These are phyloP conservation scores for Smithsoniella earleae DNA, from an alignment of 163 green algal genomes.

Conservation along the genomic window DNA sequence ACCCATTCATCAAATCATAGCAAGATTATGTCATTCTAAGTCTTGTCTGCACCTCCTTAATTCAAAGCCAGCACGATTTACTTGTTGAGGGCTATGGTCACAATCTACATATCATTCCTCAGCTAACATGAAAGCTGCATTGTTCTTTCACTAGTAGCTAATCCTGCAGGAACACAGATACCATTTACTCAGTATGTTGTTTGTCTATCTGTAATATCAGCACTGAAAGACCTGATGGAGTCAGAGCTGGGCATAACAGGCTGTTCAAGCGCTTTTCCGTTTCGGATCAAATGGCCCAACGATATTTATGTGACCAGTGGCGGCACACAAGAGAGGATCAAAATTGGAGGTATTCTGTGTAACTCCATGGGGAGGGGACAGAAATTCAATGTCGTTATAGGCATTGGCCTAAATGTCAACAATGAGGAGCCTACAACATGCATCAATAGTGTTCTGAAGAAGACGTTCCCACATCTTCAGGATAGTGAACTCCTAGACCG, in stretches of 20 bases:
- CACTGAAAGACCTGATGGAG: slow-evolving; percentile 42
- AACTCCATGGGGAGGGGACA: slow-evolving; percentile 56
- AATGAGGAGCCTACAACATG: slow-evolving; percentile 86
- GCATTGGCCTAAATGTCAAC: slow-evolving; percentile 81
- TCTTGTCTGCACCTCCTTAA: too few relatives aligned
- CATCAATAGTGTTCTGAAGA: slow-evolving; percentile 58
- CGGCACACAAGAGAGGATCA: too few relatives aligned
- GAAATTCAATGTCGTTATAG: slow-evolving; percentile 63
- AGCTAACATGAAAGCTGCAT: too few relatives aligned
- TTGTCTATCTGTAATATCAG: slow-evolving; percentile 73
- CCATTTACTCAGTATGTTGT: slow-evolving; percentile 93
- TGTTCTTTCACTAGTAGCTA: too few relatives aligned
- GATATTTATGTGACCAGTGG: slow-evolving; percentile 91
- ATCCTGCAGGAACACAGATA: slow-evolving; percentile 53
- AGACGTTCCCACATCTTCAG: neutral
- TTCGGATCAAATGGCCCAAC: slow-evolving; percentile 96
- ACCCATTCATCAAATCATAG: neutral
- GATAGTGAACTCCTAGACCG: neutral
- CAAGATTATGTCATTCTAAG: neutral
- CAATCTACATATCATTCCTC: too few relatives aligned
- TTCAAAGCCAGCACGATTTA: too few relatives aligned
- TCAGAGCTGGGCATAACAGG: neutral
- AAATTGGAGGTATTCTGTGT: slow-evolving; percentile 87
- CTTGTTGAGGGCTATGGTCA: too few relatives aligned
- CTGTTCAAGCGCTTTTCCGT: neutral